Conservation (phyloP, 148 eudicot genomes). For the Rhododendron williamsianum region DNA sequence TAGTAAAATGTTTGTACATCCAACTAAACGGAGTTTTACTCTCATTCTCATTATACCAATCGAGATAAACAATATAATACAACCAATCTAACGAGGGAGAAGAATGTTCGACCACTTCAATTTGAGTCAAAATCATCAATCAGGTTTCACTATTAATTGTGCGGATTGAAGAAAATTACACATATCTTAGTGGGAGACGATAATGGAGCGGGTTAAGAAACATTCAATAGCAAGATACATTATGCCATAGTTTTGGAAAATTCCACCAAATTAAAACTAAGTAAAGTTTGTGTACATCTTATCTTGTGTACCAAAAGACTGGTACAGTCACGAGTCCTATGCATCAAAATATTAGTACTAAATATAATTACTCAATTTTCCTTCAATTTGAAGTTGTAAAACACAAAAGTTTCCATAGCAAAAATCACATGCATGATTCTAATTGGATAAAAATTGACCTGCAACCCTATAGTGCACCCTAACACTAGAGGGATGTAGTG, state of each 20-base stretch:
- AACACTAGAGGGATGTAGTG: too few relatives aligned
- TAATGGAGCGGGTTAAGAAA: not conserved
- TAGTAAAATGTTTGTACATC: too few relatives aligned
- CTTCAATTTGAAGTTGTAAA: not conserved
- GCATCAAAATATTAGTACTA: not conserved
- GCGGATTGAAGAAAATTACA: too few relatives aligned
- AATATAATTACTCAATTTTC: not conserved
- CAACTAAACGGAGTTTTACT: too few relatives aligned
- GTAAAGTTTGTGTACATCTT: not conserved
- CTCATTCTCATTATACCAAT: too few relatives aligned
- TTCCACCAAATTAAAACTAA: not conserved
- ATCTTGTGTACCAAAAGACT: too few relatives aligned
- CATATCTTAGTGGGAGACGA: not conserved
- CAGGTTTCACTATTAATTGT: too few relatives aligned
- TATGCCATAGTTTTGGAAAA: not conserved
- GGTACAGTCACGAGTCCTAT: too few relatives aligned
- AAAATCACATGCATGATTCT: not conserved
- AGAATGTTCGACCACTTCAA: too few relatives aligned
- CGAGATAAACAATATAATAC: too few relatives aligned
- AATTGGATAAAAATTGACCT: not conserved
- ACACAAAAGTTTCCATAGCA: not conserved
- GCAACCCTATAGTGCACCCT: conserved; percentile 6
- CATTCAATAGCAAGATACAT: not conserved
- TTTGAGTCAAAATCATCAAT: too few relatives aligned
- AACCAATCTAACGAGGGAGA: too few relatives aligned